Percentiles rank a stretch among this genome's conserved stretches.
These are phyloP conservation scores for Phaeomoniella chlamydospora DNA, from an alignment of 2,329 filamentous ascomycete genomes.

Conservation along the genomic window DNA sequence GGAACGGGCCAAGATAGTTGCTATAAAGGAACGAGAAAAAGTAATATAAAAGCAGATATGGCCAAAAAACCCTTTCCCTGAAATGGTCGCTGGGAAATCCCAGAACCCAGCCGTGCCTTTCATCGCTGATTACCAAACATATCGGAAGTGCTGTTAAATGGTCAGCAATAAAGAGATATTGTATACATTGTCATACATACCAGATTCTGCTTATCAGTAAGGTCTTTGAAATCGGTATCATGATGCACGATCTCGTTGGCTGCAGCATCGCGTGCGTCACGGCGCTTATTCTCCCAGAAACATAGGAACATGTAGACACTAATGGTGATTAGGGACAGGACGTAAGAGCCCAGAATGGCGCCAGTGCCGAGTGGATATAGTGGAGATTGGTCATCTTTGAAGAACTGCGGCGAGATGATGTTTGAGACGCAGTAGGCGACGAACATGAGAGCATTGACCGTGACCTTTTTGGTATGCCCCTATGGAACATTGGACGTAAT, in stretches of 20 bases:
- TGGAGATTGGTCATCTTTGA: constrained; percentile 19
- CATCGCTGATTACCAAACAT: constrained; percentile 3
- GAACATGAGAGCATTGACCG: constrained; percentile 30
- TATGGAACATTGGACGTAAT: too few relatives aligned
- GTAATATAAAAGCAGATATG: too few relatives aligned
- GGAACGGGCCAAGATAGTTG: too few relatives aligned
- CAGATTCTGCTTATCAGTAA: constrained; percentile 23
- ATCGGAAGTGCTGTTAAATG: constrained; percentile 4
- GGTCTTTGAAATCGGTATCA: constrained; percentile 19
- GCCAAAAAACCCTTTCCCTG: too few relatives aligned
- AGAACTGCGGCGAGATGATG: constrained; percentile 26
- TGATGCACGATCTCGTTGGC: constrained; percentile 5
- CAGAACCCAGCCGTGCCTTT: too few relatives aligned
- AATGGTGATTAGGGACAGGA: constrained; percentile 16
- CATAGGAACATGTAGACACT: constrained; percentile 15
- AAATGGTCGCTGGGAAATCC: too few relatives aligned
- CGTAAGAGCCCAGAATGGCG: constrained; percentile 13
- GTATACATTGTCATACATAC: constrained; percentile 5
- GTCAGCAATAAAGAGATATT: background rate
- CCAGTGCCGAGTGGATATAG: constrained; percentile 18
- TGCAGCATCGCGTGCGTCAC: constrained; percentile 9
- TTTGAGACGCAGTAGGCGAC: constrained; percentile 29
- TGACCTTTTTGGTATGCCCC: constrained; percentile 26
- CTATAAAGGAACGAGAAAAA: too few relatives aligned
- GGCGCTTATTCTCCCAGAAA: constrained; percentile 17